Evolutionary conservation across 1,139 yeast genomes (phyloP), one percentile per base, ranked within the genome.

Genomic region (Yamadazyma jaroonii): DNA sequence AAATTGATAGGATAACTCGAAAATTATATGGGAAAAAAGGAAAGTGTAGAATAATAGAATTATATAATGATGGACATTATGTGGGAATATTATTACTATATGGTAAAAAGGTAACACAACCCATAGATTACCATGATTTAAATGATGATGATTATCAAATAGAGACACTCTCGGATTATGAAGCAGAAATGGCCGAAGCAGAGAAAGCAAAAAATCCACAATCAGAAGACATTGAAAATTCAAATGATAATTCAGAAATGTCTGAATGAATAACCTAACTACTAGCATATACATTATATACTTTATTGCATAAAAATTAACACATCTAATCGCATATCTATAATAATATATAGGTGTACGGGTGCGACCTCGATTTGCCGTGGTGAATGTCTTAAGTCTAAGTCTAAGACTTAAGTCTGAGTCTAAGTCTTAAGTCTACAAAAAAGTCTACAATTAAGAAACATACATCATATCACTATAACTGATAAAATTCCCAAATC

Each of bases 11-110:
- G 5, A 66, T 78, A 2, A 77, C 85, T 0, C 52, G 56, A 22
- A 59, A 59, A 17, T 52, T 79, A 2, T 65, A 70, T 41, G 85
- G 84, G 0, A 49, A 57, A 0, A 55, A 56, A 0, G 72, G 64
- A 4, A 62, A 58, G 33, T 70, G 82, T 29, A 62, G 83, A 38
- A 69, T 80, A 2, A 52, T 81, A 1, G 68, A 72, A 41, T 60
- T 74, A 5, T 61, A 64, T 32, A 58, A 59, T 9, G 57, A 64
- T 6, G 79, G 74, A 0, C 66, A 65, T 34, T 50, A 66, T 15
- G 74, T 79, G 42, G 90, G 86, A 0, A 56, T 82, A 6, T 44
- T 77, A 17, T 84, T 77, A 24, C 68, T 80, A 36, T 80, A 83
- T 78, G 89, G 88, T 1, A 44, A 45, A 3, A 38, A 41, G 11